phyloP scores from a whole-genome alignment of 176 grass and related monocot species.

The Tuctoria greenei region DNA sequence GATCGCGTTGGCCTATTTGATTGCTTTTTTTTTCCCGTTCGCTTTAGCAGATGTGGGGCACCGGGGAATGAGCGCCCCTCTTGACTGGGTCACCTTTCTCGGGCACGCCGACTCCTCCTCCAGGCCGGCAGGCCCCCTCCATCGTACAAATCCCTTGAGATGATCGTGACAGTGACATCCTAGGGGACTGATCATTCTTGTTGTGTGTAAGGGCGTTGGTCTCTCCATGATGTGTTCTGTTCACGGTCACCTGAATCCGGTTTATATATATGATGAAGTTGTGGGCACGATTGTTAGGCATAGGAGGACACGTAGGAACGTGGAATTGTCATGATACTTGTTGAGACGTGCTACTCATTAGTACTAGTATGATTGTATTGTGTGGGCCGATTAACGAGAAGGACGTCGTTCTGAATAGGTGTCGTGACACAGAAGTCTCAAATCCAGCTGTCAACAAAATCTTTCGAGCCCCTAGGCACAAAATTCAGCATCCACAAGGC shows the following conservation, averaged over 20 bases:
- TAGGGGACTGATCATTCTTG: background rate
- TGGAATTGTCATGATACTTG: slow-evolving; percentile 16
- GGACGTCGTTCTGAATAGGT: background rate
- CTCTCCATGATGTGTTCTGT: slow-evolving; percentile 25
- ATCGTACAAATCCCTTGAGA: slow-evolving; percentile 9
- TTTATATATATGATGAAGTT: slow-evolving; percentile 12
- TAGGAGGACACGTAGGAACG: slow-evolving; percentile 23
- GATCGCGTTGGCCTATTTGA: slow-evolving; percentile 47
- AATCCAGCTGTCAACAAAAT: background rate
- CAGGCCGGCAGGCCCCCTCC: slow-evolving; percentile 2
- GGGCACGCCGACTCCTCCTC: slow-evolving; percentile 33
- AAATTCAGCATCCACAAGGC: background rate
- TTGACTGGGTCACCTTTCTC: slow-evolving; percentile 50
- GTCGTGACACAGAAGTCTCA: background rate
- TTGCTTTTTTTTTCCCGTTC: slow-evolving; percentile 36
- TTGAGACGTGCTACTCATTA: no score
- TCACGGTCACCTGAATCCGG: slow-evolving; percentile 10
- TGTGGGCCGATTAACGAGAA: background rate
- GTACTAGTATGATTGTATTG: no score
- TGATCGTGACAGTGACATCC: slow-evolving; percentile 19
- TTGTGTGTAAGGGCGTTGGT: slow-evolving; percentile 1
- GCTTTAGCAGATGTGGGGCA: slow-evolving; percentile 52
- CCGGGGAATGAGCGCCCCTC: slow-evolving; percentile 44
- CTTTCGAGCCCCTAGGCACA: background rate
- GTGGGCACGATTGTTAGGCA: slow-evolving; percentile 17